Evolutionary conservation across 306 rosid genomes (phyloP), one percentile per base, ranked within the genome.

Genomic region (Rosa rugosa): DNA sequence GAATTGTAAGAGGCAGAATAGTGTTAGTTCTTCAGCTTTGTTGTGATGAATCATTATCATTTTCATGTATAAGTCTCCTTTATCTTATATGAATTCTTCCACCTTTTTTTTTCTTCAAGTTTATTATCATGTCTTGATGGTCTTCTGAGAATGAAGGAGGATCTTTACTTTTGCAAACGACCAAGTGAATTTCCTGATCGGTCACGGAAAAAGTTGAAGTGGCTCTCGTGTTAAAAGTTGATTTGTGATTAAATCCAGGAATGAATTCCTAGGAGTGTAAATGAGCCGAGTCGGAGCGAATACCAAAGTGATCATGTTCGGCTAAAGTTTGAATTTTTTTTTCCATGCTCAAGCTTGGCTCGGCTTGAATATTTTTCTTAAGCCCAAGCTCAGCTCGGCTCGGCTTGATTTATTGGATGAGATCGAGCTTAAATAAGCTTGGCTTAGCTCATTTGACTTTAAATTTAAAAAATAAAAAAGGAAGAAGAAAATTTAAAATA

Each of bases 1-100:
- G 83, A 89, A 56, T 27, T 63, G 1, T 10, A 6, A 57, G 68
- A 69, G 54, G 66, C 34, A 13, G 45, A 66, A 67, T 63, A 31
- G n/a, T 23, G 10, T 66, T 20, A 4, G 5, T 57, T n/a, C 71
- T 8, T 23, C 2, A 12, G 27, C 44, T 65, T 75, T 50, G 11
- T 23, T 59, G 42, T 64, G 34, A 16, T 27, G 69, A 13, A 51
- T 53, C 67, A 0, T 51, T 2, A 56, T 79, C 31, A 42, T 54
- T 65, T 73, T 66, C 23, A 38, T 38, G 25, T 66, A 8, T 0
- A 40, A n/a, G 34, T 68, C 34, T 42, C 23, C 42, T 67, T 64
- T 64, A 17, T 40, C 71, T 20, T 67, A 31, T 40, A 8, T 66
- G 47, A 36, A 66, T 25, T 38, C 46, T 8, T 36, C 13, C 41